Evolutionary conservation across 768 basidiomycete genomes (phyloP), one percentile per base, ranked within the genome.

Genomic region (Lentinula boryana): DNA sequence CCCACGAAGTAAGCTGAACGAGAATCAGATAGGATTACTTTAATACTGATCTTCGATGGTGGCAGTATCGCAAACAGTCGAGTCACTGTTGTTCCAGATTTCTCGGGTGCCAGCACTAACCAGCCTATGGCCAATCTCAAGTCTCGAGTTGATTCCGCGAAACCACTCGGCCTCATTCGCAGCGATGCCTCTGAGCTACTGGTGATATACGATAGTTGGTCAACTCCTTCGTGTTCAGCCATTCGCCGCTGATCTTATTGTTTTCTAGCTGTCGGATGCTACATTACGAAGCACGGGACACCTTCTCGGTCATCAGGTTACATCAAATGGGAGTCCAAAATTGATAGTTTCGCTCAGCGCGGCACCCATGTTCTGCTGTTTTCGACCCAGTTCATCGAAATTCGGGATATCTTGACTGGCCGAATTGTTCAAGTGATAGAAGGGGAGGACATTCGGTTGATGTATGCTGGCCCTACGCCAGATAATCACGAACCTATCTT

Each of bases 341-440:
- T 86, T 10, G 75, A 72, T 2, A 76, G 87, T 1, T 93, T 80
- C 66, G 81, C 85, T 9, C 71, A 82, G 49, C 84, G 88, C 13
- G 81, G 82, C 8, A 78, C 77, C 5, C 81, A 91, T 66, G 62
- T 93, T 64, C 76, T 94, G 18, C 82, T 94, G 33, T 83, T 93
- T 73, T 91, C 89, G 6, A 66, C 82, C 15, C 80, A 84, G 60
- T 93, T 89, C 69, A 78, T 94, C 66, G 92, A 94, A 69, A 76
- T 93, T 31, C 84, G 92, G 59, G 77, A 84, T 61, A 73, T 84
- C 31, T 71, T 75, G 13, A 87, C 86, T 1, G 86, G 89, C 4
- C 72, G 81, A 55, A 83, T 94, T 18, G 83, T 86, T n/a, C 92
- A 94, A 71, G 88, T 92, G n/a, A 84, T 93, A 48, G 88, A 91